Evolutionary conservation across 2,329 filamentous ascomycete species (phyloP).

Genomic region (Stemphylium beticola): DNA sequence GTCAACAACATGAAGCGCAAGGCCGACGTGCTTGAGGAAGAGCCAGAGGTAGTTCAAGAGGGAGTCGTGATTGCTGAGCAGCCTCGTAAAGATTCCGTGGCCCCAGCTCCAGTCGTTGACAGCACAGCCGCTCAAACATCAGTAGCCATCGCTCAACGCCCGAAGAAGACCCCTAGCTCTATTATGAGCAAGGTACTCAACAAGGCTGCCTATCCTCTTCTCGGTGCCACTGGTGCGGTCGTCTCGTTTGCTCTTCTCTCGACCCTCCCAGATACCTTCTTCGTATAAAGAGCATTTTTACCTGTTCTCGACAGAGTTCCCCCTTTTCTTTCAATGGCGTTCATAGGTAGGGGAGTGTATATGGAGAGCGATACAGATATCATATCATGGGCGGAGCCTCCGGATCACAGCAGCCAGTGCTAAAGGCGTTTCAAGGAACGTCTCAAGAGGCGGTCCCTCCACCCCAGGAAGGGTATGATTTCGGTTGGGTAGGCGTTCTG

Average conservation of each 20-base stretch:
- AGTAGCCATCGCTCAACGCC: slow-evolving; percentile 22
- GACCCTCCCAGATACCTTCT: slow-evolving; percentile 31
- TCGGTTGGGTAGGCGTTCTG: slow-evolving; percentile 3
- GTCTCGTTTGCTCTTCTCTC: slow-evolving; percentile 29
- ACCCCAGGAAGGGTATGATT: neutral
- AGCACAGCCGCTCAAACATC: slow-evolving; percentile 11
- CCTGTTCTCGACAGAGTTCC: neutral
- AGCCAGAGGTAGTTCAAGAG: neutral
- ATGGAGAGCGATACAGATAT: neutral
- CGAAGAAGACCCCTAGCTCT: slow-evolving; percentile 28
- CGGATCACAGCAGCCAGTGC: neutral
- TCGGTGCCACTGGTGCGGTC: slow-evolving; percentile 25
- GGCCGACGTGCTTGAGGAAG: slow-evolving; percentile 33
- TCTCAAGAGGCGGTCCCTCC: neutral
- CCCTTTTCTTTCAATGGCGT: slow-evolving; percentile 2
- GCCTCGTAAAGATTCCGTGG: neutral
- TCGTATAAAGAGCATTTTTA: slow-evolving; percentile 7
- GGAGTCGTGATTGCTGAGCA: neutral
- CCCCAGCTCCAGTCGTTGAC: neutral
- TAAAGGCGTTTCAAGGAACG: neutral
- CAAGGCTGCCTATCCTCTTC: slow-evolving; percentile 22
- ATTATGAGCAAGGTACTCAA: slow-evolving; percentile 19
- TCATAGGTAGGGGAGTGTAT: neutral
- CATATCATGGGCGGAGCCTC: neutral
- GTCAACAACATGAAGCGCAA: slow-evolving; percentile 41